Base-by-base conservation (phyloP, 176 grass and related monocot genomes). In the Juncus inflexus region DNA sequence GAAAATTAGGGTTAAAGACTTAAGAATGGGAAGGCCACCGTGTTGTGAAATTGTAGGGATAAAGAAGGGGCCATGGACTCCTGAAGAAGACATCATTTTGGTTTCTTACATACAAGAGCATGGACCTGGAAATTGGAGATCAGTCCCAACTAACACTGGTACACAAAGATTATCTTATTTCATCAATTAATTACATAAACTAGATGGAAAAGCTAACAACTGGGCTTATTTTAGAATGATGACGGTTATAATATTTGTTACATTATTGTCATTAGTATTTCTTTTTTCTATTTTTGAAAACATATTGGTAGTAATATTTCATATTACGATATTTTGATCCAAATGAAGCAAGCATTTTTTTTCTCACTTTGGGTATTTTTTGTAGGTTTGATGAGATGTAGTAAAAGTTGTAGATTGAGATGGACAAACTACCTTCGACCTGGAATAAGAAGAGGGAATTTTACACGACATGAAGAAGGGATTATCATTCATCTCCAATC, bases 1-100 rank as follows among this genome's bases (percentile, higher is more conserved):
- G 41, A 56, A 9, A 70, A 43, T 15, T 68, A 11, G 35, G 54
- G 53, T 71, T 35, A 53, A 55, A 56, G 9, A 28, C 35, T 38
- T 16, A 63, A 58, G 6, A 64, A 95, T 95, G 85, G 90, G 82
- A 3, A 86, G 90, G 61, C 82, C 77, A 67, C 90, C 90, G 60
- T 95, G 90, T 74, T 95, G 90, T 72, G 85, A 95, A 72, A 89
- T 80, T 51, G 69, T 73, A 11, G 85, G 85, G 19, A 61, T 86
- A 52, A 95, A 95, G 79, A 95, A 95, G 65, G 90, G 90, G 15
- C 90, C 86, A 36, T 95, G 90, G 90, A 90, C 90, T 47, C 90
- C 90, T 35, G 90, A 90, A 76, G 90, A 95, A 73, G 90, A 95
- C 70, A 81, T 86, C 65, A 74, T 90, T 78, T 77, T 95, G 58